These are phyloP conservation scores for Adiantum capillusveneris DNA, from an alignment of 75 land plant genomes.

Conservation along the genomic window DNA sequence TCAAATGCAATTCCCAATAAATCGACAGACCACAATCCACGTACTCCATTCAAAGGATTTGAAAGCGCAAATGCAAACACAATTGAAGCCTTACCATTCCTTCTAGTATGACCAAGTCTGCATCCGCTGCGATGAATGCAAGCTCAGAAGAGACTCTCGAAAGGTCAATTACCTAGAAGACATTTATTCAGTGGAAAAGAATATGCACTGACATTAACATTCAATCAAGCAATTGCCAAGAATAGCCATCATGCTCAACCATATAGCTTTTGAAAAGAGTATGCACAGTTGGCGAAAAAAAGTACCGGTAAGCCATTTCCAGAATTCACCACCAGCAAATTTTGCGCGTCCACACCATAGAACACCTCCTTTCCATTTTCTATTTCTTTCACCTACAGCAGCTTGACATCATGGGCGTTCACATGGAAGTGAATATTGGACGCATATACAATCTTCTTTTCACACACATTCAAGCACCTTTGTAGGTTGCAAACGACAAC, in stretches of 20 bases:
- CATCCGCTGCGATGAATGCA: conserved; percentile 70
- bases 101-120: conserved; percentile 87
- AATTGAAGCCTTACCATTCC: conserved; percentile 63
- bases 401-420: too few species aligned
- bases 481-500: too few species aligned
- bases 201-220: background rate
- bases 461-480: too few species aligned
- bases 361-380: conserved; percentile 71
- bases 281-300: background rate
- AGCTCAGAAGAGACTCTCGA: conserved; percentile 78
- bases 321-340: conserved; percentile 80
- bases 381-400: conserved; percentile 41
- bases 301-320: conserved; percentile 97
- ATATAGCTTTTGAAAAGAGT: too few species aligned
- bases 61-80: background rate
- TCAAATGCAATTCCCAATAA: too few species aligned
- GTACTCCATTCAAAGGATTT: too few species aligned
- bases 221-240: too few species aligned
- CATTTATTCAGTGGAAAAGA: background rate
- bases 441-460: too few species aligned
- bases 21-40: too few species aligned
- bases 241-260: too few species aligned
- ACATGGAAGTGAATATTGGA: too few species aligned
- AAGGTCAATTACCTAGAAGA: conserved; percentile 80
- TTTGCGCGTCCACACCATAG: conserved; percentile 66